A percentile compares a stretch with the other conserved stretches of the same genome.
Conservation (phyloP, 352 stramenopile genomes). For the Phytopythium oedochilum region DNA sequence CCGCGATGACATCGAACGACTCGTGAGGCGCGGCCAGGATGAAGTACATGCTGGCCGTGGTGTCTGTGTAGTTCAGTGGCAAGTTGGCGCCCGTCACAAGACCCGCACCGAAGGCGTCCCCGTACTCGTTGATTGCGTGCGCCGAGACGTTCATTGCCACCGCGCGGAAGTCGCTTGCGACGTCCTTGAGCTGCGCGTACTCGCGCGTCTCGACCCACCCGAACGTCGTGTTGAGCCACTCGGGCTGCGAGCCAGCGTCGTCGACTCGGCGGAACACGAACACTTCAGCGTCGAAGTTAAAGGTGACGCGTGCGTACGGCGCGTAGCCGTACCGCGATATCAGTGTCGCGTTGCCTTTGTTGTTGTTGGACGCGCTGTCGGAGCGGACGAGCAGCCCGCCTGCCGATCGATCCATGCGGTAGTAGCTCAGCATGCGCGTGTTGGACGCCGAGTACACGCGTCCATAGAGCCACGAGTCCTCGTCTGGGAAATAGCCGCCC, state of each 20-base stretch:
- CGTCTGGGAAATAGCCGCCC: conserved; percentile 59
- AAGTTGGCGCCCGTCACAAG: conserved; percentile 66
- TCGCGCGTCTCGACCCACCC: conserved; percentile 59
- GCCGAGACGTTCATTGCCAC: conserved; percentile 58
- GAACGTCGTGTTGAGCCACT: conserved; percentile 62
- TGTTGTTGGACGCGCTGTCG: conserved; percentile 62
- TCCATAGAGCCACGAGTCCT: conserved; percentile 60
- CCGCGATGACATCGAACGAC: conserved; percentile 44
- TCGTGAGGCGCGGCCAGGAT: conserved; percentile 63
- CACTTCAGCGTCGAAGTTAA: conserved; percentile 71
- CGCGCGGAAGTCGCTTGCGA: conserved; percentile 56
- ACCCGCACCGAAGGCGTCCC: conserved; percentile 46
- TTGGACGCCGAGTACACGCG: conserved; percentile 63
- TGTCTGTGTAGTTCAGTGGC: conserved; percentile 44
- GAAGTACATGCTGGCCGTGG: conserved; percentile 82
- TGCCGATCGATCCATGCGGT: conserved; percentile 62
- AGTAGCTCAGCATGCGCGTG: conserved; percentile 70
- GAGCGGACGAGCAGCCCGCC: conserved; percentile 66
- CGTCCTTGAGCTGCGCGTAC: conserved; percentile 58
- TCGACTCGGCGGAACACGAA: conserved; percentile 69
- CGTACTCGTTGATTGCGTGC: conserved; percentile 69
- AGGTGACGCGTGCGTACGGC: conserved; percentile 58
- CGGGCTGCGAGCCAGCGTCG: conserved; percentile 42
- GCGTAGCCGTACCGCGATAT: conserved; percentile 39
- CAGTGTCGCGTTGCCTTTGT: conserved; percentile 67